Evolutionary conservation across 2,329 filamentous ascomycete species (phyloP).

Genomic region (Neofusicoccum umdonicola): DNA sequence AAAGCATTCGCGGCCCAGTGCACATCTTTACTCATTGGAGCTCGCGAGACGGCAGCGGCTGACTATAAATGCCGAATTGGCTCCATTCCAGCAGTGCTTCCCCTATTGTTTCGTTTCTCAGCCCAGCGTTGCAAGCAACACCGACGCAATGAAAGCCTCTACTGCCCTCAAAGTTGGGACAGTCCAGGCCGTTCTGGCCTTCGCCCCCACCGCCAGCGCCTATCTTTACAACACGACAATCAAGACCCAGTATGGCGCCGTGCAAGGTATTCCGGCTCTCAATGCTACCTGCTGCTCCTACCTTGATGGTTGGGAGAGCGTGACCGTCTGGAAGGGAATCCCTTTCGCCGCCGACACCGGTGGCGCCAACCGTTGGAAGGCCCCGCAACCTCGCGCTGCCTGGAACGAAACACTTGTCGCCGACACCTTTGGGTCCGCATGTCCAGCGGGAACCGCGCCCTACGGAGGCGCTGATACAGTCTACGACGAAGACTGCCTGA

Average conservation of each 20-base stretch:
- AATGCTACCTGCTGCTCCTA: conserved; percentile 3
- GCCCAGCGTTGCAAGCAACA: neutral
- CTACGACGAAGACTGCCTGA: conserved; percentile 32
- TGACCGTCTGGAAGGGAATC: neutral
- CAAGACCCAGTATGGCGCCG: neutral
- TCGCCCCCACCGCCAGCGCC: neutral
- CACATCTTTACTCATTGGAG: neutral
- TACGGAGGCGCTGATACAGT: neutral
- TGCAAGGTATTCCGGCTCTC: neutral
- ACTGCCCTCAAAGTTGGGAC: neutral
- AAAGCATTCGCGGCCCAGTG: neutral
- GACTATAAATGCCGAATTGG: neutral
- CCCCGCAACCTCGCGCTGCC: neutral
- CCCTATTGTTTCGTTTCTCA: neutral
- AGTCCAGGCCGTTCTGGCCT: neutral
- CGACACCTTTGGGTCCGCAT: neutral
- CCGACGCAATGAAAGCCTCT: neutral
- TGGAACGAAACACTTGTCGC: conserved; percentile 1
- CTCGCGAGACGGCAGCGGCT: neutral
- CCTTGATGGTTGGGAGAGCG: neutral
- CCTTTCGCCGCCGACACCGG: neutral
- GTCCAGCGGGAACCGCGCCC: neutral
- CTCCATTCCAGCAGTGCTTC: neutral
- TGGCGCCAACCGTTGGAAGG: neutral
- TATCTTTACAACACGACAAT: neutral